These are phyloP conservation scores for Meyerozyma athensensis DNA, from an alignment of 1,139 yeast species.

Conservation along the genomic window DNA sequence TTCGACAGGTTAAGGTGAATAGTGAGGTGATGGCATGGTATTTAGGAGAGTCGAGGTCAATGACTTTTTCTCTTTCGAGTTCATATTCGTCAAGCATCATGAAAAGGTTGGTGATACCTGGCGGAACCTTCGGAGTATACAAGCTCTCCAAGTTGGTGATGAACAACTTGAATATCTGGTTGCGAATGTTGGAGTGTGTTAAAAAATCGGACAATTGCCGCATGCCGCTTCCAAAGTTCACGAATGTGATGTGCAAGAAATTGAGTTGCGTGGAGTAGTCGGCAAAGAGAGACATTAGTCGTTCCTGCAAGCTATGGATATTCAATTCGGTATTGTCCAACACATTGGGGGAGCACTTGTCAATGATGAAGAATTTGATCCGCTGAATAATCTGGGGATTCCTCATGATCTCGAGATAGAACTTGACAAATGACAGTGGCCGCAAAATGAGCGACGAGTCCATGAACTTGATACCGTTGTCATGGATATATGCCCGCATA, in stretches of 20 bases:
- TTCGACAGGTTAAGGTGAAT: conserved; percentile 29
- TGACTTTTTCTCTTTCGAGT: conserved; percentile 11
- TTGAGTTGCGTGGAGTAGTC: conserved; percentile 20
- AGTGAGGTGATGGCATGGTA: conserved; percentile 22
- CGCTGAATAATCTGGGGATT: conserved; percentile 20
- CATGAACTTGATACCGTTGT: conserved; percentile 30
- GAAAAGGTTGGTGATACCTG: conserved; percentile 27
- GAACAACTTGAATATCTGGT: conserved; percentile 29
- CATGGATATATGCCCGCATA: conserved; percentile 18
- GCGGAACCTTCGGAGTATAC: conserved; percentile 25
- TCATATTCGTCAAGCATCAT: conserved; percentile 31
- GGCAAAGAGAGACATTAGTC: conserved; percentile 27
- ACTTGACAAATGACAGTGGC: not conserved
- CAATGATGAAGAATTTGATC: conserved; percentile 31
- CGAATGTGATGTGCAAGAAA: conserved; percentile 33
- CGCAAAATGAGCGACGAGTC: conserved; percentile 24
- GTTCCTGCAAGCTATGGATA: conserved; percentile 15
- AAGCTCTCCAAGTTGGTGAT: conserved; percentile 23
- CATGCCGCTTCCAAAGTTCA: conserved; percentile 26
- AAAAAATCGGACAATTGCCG: conserved; percentile 23
- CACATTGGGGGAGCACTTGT: conserved; percentile 25
- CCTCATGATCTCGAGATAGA: conserved; percentile 15
- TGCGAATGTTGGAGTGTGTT: conserved; percentile 22
- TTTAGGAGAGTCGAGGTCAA: conserved; percentile 19
- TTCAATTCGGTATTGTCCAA: conserved; percentile 11